Evolutionary conservation across 1,284 basidiomycete species (phyloP).

Genomic region (Tilletia indica): DNA sequence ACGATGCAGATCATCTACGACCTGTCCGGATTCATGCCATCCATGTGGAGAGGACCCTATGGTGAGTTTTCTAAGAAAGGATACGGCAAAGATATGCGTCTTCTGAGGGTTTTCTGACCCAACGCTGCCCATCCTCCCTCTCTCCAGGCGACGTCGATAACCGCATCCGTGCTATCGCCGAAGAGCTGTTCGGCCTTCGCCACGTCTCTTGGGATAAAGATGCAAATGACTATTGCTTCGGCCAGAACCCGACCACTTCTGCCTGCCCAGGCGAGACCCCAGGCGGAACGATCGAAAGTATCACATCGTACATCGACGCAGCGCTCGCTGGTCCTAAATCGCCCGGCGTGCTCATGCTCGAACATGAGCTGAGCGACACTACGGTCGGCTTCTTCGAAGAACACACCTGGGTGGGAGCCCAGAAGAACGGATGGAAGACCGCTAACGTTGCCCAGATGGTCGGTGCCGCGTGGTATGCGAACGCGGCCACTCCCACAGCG

Average conservation of each 20-base stretch:
- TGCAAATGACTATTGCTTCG: conserved; percentile 27
- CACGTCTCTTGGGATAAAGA: conserved; percentile 71
- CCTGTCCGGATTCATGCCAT: conserved; percentile 63
- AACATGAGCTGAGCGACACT: conserved; percentile 73
- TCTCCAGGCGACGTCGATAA: conserved; percentile 50
- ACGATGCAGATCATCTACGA: conserved; percentile 76
- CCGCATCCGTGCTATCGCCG: conserved; percentile 51
- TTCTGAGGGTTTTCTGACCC: not conserved
- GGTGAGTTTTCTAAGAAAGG: not conserved
- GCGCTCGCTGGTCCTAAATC: conserved; percentile 39
- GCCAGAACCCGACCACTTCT: conserved; percentile 15
- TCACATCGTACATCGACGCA: conserved; percentile 20
- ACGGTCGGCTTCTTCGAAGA: conserved; percentile 70
- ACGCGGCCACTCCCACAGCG: conserved; percentile 23
- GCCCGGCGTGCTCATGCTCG: conserved; percentile 74
- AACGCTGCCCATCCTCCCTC: not conserved
- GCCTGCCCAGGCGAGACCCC: conserved; percentile 33
- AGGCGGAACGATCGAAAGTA: conserved; percentile 28
- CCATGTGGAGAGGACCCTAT: conserved; percentile 45
- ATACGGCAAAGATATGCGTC: too few relatives aligned
- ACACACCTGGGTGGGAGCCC: conserved; percentile 65
- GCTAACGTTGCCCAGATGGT: conserved; percentile 33
- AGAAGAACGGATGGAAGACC: conserved; percentile 66
- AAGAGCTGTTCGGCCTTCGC: conserved; percentile 59
- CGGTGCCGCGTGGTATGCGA: conserved; percentile 39